These are phyloP conservation scores for Macrolepiota fuliginosa DNA, from an alignment of 768 basidiomycete species.

Conservation along the genomic window DNA sequence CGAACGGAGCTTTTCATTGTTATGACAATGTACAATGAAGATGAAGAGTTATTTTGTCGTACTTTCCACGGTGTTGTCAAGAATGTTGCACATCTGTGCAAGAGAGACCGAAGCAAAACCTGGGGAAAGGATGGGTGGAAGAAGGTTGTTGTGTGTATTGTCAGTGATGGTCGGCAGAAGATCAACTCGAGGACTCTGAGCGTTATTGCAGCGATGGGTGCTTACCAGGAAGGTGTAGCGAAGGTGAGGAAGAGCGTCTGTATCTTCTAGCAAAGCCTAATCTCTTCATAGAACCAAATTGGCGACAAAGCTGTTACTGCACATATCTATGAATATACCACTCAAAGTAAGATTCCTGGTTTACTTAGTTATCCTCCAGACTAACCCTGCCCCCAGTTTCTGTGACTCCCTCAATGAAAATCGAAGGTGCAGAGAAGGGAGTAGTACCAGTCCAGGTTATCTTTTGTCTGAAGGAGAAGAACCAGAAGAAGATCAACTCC, in stretches of 20 bases:
- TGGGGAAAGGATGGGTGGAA: conserved; percentile 99
- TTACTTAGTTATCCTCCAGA: not conserved
- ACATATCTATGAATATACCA: conserved; percentile 93
- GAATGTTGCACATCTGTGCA: conserved; percentile 88
- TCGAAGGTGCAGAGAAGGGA: conserved; percentile 76
- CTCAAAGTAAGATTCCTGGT: conserved; percentile 63
- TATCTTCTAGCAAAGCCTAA: not conserved
- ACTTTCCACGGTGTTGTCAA: conserved; percentile 97
- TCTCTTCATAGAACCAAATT: conserved; percentile 55
- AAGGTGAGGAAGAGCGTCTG: conserved; percentile 46
- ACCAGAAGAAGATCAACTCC: conserved; percentile 95
- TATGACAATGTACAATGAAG: conserved; percentile 98
- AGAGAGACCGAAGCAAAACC: conserved; percentile 82
- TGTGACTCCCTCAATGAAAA: conserved; percentile 77
- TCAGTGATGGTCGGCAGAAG: conserved; percentile 83
- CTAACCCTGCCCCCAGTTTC: conserved; percentile 49
- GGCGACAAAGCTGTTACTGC: conserved; percentile 82
- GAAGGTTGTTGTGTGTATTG: conserved; percentile 93
- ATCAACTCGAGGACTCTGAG: conserved; percentile 82
- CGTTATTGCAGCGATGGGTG: conserved; percentile 91
- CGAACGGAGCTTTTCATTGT: conserved; percentile 95
- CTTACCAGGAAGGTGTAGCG: conserved; percentile 91
- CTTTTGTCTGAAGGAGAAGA: conserved; percentile 90
- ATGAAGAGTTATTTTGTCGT: conserved; percentile 85
- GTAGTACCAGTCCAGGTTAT: conserved; percentile 89